phyloP scores from a whole-genome alignment of 2,329 filamentous ascomycete genomes.

The Scorias spongiosa region DNA sequence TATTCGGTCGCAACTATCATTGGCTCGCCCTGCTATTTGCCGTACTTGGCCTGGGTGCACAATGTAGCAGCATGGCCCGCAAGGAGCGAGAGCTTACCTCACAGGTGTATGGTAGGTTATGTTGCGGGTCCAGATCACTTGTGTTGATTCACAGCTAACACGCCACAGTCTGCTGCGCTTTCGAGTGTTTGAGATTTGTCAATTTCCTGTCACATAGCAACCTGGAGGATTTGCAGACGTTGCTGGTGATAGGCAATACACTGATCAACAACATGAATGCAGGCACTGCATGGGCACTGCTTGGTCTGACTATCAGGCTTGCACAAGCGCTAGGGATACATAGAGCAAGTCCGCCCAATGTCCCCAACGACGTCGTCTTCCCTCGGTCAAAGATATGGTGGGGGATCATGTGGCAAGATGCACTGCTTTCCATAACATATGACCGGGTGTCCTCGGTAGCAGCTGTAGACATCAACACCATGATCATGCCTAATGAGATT shows the following conservation, averaged over 20 bases:
- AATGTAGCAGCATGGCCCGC: slow-evolving; percentile 41
- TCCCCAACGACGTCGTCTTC: slow-evolving; percentile 31
- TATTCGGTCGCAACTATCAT: slow-evolving; percentile 42
- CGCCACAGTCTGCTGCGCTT: slow-evolving; percentile 43
- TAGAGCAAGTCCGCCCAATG: slow-evolving; percentile 39
- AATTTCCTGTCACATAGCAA: slow-evolving; percentile 49
- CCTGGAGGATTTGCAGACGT: slow-evolving; percentile 45
- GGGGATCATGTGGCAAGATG: slow-evolving; percentile 51
- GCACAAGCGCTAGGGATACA: slow-evolving; percentile 46
- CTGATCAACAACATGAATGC: slow-evolving; percentile 34
- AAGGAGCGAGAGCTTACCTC: slow-evolving; percentile 48
- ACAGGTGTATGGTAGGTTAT: slow-evolving; percentile 41
- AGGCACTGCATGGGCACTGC: slow-evolving; percentile 46
- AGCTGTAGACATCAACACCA: slow-evolving; percentile 35
- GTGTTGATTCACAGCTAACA: slow-evolving; percentile 13
- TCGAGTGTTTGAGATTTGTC: slow-evolving; percentile 48
- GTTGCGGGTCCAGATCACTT: background rate
- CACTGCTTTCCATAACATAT: slow-evolving; percentile 47
- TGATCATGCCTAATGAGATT: slow-evolving; percentile 20
- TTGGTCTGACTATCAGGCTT: slow-evolving; percentile 45
- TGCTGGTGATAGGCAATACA: slow-evolving; percentile 45
- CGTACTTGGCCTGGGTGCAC: slow-evolving; percentile 46
- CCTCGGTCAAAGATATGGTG: slow-evolving; percentile 30
- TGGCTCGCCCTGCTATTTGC: slow-evolving; percentile 47
- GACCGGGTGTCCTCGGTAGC: slow-evolving; percentile 42